phyloP scores from a whole-genome alignment of 202 grass and related monocot genomes.

The Dendrocalamus latiflorus region DNA sequence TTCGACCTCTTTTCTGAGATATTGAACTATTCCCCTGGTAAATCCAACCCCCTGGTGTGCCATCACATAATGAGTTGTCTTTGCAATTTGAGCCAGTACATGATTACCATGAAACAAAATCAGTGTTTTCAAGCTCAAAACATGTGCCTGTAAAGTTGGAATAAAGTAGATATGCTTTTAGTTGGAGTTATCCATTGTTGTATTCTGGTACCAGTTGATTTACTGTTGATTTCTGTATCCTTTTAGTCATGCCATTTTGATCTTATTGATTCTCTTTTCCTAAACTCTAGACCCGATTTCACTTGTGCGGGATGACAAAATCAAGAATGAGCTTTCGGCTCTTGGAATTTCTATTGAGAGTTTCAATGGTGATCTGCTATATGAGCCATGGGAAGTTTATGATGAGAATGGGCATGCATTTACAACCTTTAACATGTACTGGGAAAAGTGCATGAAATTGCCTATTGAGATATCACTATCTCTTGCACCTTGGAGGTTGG shows the following conservation, averaged over 20 bases:
- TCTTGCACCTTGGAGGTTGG: constrained; percentile 58
- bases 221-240: neutral
- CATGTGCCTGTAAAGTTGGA: neutral
- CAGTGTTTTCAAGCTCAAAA: neutral
- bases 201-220: constrained; percentile 11
- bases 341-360: constrained; percentile 54
- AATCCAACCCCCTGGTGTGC: neutral
- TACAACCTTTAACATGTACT: constrained; percentile 63
- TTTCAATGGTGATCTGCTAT: constrained; percentile 75
- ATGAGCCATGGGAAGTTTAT: constrained; percentile 83
- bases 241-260: constrained; percentile 8
- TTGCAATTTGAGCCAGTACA: neutral
- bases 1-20: neutral
- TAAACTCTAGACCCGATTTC: constrained; percentile 67
- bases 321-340: constrained; percentile 54
- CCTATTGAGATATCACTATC: constrained; percentile 36
- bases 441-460: constrained; percentile 64
- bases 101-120: neutral
- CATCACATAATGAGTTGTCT: neutral
- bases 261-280: constrained; percentile 22
- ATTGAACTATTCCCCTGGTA: neutral
- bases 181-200: neutral
- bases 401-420: constrained; percentile 68
- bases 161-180: neutral
- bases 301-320: constrained; percentile 68